Evolutionary conservation across 192 early-diverging fungal species (phyloP).

Genomic region (Gorgonomyces haynaldii): DNA sequence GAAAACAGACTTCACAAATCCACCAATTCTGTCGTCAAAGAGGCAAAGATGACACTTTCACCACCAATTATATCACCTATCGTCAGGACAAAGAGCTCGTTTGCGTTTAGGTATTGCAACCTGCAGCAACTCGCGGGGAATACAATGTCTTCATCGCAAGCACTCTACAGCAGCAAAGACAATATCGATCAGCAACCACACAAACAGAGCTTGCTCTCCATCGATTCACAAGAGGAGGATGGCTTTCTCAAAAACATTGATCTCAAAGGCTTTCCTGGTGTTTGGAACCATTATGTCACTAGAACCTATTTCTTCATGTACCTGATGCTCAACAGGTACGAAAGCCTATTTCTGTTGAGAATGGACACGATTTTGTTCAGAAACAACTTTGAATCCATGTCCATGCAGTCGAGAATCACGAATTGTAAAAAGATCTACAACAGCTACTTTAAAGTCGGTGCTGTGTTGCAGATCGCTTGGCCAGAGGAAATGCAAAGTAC

Average conservation of each 20-base stretch:
- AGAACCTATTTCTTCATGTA: slow-evolving; percentile 42
- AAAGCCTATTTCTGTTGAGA: slow-evolving; percentile 34
- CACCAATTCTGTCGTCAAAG: too few species aligned
- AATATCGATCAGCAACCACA: too few species aligned
- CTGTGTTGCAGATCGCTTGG: slow-evolving; percentile 14
- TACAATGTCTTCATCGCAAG: too few species aligned
- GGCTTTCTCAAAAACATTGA: slow-evolving; percentile 21
- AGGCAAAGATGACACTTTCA: too few species aligned
- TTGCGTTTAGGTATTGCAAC: too few species aligned
- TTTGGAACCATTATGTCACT: slow-evolving; percentile 38
- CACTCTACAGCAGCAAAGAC: too few species aligned
- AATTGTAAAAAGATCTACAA: slow-evolving; percentile 23
- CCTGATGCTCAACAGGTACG: slow-evolving; percentile 17
- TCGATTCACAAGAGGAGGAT: slow-evolving; percentile 8
- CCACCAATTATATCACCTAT: too few species aligned
- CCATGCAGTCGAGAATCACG: too few species aligned
- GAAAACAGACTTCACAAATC: too few species aligned
- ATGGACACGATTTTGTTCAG: slow-evolving; percentile 26
- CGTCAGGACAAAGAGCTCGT: too few species aligned
- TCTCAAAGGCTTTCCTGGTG: slow-evolving; percentile 23
- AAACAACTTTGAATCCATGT: slow-evolving; percentile 14
- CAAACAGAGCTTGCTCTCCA: too few species aligned
- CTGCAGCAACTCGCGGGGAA: too few species aligned
- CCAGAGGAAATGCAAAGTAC: slow-evolving; percentile 9
- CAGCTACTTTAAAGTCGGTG: slow-evolving; percentile 19